Evolutionary conservation across 331 rosid genomes (phyloP), one percentile per base, ranked within the genome.

Genomic region (Malus hybrid): DNA sequence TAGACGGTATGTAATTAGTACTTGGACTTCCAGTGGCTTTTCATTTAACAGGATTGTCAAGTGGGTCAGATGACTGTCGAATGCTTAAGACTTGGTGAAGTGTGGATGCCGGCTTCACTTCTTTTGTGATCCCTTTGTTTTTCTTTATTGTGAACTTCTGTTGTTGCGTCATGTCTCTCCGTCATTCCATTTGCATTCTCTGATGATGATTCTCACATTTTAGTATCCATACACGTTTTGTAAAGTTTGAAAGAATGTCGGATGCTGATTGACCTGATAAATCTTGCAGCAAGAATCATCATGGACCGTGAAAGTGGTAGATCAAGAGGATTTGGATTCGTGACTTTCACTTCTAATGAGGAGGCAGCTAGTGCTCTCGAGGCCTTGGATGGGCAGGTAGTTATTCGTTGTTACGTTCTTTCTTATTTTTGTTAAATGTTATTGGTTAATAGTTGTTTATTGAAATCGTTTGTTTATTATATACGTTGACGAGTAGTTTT

Each of bases 381-480:
- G 84, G 97, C 97, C 65, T 86, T 90, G 86, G 98, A 93, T 76
- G 93, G 95, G 60, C 87, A 89, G 90, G 98, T 93, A 90, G 70
- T 64, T 61, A 12, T 61, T 42, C 27, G 27, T 14, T 70, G 10
- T 39, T 64, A 24, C 20, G 50, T 32, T 19, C 27, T 28, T 13
- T 16, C 20, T 10, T 16, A 5, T 18, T 7, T 27, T 59, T 46
- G 12, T 60, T 12, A 27, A 55, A 29, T 55, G 14, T 22, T 42
- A 1, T 42, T 10, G 14, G 48, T 42, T 42, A 42, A 42, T 42
- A 10, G 48, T 42, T 10, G 48, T 42, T 10, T 42, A 42, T 42
- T 42, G 48, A 10, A 10, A 42, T 42, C 1, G 48, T 42, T 42
- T 42, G 14, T 42, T 10, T 42, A 42, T 42, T 10, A 42, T 10